Conservation (phyloP, 2,329 filamentous ascomycete species). For the Amesomyces nigricolor region DNA sequence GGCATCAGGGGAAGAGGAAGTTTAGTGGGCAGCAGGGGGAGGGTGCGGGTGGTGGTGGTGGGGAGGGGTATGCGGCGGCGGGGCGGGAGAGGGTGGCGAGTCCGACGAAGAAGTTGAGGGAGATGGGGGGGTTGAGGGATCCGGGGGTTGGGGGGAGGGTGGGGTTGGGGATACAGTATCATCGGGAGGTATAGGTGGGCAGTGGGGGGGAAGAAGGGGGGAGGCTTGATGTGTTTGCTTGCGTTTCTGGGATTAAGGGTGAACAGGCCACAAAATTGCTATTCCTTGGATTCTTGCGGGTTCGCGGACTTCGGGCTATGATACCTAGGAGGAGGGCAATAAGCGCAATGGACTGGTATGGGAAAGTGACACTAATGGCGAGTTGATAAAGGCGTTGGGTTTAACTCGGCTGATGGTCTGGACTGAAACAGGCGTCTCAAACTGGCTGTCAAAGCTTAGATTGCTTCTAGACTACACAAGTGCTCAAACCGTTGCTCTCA, state of each 20-base stretch:
- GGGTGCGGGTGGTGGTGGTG: neutral
- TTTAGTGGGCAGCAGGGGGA: slow-evolving; percentile 33
- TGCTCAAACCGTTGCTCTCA: neutral
- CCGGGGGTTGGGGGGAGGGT: slow-evolving; percentile 31
- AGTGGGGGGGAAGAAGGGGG: neutral
- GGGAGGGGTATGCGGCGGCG: slow-evolving; percentile 23
- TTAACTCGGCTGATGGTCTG: too few species aligned
- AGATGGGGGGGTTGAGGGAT: slow-evolving; percentile 36
- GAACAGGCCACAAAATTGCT: neutral
- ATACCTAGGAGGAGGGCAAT: neutral
- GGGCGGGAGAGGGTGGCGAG: slow-evolving; percentile 37
- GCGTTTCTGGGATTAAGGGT: neutral
- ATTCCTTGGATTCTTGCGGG: neutral
- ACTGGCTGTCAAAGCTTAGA: too few species aligned
- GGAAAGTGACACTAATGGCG: too few species aligned
- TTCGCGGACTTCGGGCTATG: neutral
- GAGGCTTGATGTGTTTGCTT: neutral
- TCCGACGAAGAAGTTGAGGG: slow-evolving; percentile 48
- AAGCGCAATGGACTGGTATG: too few species aligned
- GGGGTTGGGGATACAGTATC: slow-evolving; percentile 50
- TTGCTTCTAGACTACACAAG: too few species aligned
- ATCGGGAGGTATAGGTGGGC: slow-evolving; percentile 21
- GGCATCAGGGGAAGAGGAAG: slow-evolving; percentile 45
- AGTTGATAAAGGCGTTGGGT: too few species aligned
- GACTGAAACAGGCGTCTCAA: too few species aligned